A percentile compares a stretch with the other conserved stretches of the same genome.
Conservation (phyloP, 129 eudicot genomes). For the Arctium lappa region DNA sequence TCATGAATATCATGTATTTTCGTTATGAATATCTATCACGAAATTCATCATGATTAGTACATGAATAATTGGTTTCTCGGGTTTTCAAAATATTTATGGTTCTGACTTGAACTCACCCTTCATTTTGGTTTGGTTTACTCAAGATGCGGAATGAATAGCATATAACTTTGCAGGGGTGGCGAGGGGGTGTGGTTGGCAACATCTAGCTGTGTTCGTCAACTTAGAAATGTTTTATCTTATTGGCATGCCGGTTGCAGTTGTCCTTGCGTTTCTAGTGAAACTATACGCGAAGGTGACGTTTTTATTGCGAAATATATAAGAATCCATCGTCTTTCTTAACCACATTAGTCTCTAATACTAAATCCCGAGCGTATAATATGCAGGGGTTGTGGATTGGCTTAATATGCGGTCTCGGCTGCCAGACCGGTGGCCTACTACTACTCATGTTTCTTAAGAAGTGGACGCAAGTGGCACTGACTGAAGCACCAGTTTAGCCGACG, state of each 20-base stretch:
- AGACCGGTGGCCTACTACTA: slow-evolving; percentile 46
- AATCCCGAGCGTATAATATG: neutral
- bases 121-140: neutral
- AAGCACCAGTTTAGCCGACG: neutral
- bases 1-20: neutral
- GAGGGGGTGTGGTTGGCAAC: slow-evolving; percentile 94
- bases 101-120: neutral
- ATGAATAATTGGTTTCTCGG: neutral
- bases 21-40: neutral
- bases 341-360: neutral
- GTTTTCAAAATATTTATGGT: neutral
- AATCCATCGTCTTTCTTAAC: neutral
- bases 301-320: neutral
- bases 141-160: neutral
- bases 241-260: slow-evolving; percentile 66
- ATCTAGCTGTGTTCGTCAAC: slow-evolving; percentile 50
- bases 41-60: too few relatives aligned
- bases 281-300: slow-evolving; percentile 60
- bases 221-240: slow-evolving; percentile 46
- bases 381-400: slow-evolving; percentile 95
- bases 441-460: slow-evolving; percentile 45
- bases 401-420: slow-evolving; percentile 61
- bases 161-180: slow-evolving; percentile 55
- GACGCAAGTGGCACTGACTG: slow-evolving; percentile 40
- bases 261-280: slow-evolving; percentile 57